phyloP scores from a whole-genome alignment of 2,329 filamentous ascomycete genomes.

The Periconia sp. region DNA sequence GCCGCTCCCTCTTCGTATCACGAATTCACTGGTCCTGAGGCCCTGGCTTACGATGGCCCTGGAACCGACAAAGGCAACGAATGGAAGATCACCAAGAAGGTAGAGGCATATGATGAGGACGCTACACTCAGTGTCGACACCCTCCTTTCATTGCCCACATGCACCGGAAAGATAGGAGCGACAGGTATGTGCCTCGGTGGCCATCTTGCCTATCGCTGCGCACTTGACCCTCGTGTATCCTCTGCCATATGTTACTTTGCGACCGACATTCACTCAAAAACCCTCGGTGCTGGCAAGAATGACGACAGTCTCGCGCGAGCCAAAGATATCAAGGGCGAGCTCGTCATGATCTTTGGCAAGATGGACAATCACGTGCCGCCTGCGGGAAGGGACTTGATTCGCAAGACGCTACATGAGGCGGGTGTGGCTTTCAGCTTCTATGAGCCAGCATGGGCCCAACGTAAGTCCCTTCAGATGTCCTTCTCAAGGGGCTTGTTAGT shows the following conservation, averaged over 20 bases:
- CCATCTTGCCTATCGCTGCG: conserved; percentile 77
- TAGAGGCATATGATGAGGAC: conserved; percentile 79
- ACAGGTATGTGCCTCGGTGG: conserved; percentile 85
- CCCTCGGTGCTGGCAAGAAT: conserved; percentile 71
- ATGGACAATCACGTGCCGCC: conserved; percentile 89
- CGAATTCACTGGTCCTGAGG: conserved; percentile 85
- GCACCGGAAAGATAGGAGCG: conserved; percentile 72
- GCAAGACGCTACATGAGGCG: conserved; percentile 78
- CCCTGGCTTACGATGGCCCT: conserved; percentile 82
- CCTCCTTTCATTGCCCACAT: conserved; percentile 51
- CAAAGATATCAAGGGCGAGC: conserved; percentile 74
- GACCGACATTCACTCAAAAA: conserved; percentile 84
- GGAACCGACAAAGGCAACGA: conserved; percentile 88
- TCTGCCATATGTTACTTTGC: conserved; percentile 89
- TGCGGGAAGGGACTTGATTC: conserved; percentile 80
- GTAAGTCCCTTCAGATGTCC: conserved; percentile 48
- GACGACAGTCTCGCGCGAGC: conserved; percentile 69
- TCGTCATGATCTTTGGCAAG: conserved; percentile 90
- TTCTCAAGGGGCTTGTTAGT: conserved; percentile 4
- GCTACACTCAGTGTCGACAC: conserved; percentile 51
- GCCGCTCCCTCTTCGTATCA: conserved; percentile 91
- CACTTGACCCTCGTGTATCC: conserved; percentile 76
- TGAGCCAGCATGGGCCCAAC: conserved; percentile 91
- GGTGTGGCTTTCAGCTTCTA: conserved; percentile 80
- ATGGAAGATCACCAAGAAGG: conserved; percentile 84